Conservation (phyloP, 495 filamentous ascomycete genomes). For the Penicillium tannophilum region DNA sequence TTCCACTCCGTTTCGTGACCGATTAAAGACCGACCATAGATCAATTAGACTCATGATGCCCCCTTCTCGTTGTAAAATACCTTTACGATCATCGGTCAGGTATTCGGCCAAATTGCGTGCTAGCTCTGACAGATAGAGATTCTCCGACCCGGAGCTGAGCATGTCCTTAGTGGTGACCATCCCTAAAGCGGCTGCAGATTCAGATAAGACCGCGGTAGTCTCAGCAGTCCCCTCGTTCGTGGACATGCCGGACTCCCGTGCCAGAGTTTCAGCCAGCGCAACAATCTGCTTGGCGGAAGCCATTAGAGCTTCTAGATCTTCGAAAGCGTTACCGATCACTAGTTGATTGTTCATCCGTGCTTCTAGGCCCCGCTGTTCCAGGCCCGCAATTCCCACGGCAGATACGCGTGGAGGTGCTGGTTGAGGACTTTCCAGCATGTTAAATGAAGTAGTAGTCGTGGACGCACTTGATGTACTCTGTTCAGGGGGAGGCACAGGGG, state of each 20-base stretch:
- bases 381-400: conserved; percentile 85
- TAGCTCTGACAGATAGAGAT: conserved; percentile 72
- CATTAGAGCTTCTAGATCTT: conserved; percentile 96
- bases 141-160: conserved; percentile 60
- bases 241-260: conserved; percentile 63
- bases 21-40: conserved; percentile 96
- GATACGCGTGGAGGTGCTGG: conserved; percentile 51
- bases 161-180: conserved; percentile 95
- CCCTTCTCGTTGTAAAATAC: conserved; percentile 79
- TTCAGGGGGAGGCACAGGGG: conserved; percentile 76
- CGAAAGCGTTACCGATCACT: conserved; percentile 92
- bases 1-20: conserved; percentile 92
- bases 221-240: conserved; percentile 59
- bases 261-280: conserved; percentile 86
- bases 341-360: conserved; percentile 87
- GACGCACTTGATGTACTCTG: conserved; percentile 28
- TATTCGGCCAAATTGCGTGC: conserved; percentile 91
- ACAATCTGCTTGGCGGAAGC: conserved; percentile 95
- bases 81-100: conserved; percentile 83
- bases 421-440: conserved; percentile 21
- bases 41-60: conserved; percentile 95
- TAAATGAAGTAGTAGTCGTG: conserved; percentile 11
- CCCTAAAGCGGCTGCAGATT: conserved; percentile 82
- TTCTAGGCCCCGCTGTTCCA: conserved; percentile 82
- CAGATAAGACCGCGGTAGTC: conserved; percentile 72